Conservation (phyloP, 176 grass and related monocot species). For the Oryza officinalis region DNA sequence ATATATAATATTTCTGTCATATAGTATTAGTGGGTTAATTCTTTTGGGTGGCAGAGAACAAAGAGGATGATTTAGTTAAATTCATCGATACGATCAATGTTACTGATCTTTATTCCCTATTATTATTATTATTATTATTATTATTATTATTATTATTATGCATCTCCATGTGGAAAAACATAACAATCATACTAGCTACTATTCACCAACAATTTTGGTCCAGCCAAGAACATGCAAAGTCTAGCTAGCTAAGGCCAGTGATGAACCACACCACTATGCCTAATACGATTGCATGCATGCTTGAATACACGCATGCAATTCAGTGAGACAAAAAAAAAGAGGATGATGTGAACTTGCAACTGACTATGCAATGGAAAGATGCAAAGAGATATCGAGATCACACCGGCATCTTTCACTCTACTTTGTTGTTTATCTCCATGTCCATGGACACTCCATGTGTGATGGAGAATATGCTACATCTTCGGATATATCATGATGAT, state of each 20-base stretch:
- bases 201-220: background rate
- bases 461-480: background rate
- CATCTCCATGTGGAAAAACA: background rate
- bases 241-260: background rate
- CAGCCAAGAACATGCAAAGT: background rate
- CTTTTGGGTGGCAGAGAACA: conserved; percentile 11
- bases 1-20: background rate
- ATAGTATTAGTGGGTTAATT: background rate
- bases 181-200: background rate
- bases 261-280: conserved; percentile 35
- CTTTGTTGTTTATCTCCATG: background rate
- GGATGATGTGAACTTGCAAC: conserved; percentile 35
- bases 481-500: background rate
- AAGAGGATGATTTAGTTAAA: background rate
- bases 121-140: too few relatives aligned
- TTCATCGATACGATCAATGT: background rate
- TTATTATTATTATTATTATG: background rate
- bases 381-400: background rate
- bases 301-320: background rate
- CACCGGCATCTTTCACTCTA: background rate
- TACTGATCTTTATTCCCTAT: conserved; percentile 17
- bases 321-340: background rate
- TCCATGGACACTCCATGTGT: conserved; percentile 13
- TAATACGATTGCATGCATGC: conserved; percentile 25
- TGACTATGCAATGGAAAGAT: background rate